Percentiles rank a stretch among this genome's conserved stretches.
Conservation (phyloP, 768 basidiomycete genomes). For the Lentinus brumalis region DNA sequence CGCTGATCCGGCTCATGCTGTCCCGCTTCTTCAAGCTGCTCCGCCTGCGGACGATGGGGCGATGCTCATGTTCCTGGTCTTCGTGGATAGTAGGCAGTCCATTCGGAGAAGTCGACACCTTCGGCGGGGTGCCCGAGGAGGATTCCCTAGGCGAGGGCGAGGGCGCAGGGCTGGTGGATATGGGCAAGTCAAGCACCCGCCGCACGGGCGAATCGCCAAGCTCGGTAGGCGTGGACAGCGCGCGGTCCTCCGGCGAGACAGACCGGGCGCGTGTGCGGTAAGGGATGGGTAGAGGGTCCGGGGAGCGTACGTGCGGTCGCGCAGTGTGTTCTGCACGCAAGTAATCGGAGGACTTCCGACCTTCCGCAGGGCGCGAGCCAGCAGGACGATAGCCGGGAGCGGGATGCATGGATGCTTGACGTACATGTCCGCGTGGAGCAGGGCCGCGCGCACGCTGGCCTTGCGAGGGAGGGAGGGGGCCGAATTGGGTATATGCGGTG, state of each 20-base stretch:
- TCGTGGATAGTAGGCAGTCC: conserved; percentile 37
- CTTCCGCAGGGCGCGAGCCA: conserved; percentile 4
- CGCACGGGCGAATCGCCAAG: conserved; percentile 12
- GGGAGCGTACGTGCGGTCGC: conserved; percentile 35
- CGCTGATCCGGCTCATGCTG: conserved; percentile 46
- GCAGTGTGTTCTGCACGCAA: conserved; percentile 11
- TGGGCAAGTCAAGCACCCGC: conserved; percentile 14
- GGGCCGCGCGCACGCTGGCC: conserved; percentile 16
- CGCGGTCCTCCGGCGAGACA: conserved; percentile 16
- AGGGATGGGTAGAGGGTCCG: conserved; percentile 49
- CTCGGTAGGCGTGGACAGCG: conserved; percentile 21
- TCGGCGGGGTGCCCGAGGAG: conserved; percentile 10
- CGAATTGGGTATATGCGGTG: conserved; percentile 12
- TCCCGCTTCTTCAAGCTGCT: conserved; percentile 67
- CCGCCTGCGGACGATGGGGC: conserved; percentile 47
- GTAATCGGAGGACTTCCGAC: conserved; percentile 14
- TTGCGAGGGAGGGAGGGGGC: conserved; percentile 8
- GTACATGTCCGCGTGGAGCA: conserved; percentile 16
- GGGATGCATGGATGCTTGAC: conserved; percentile 12
- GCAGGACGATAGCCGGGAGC: conserved; percentile 7
- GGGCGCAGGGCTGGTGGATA: conserved; percentile 9
- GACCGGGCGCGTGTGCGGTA: conserved; percentile 35
- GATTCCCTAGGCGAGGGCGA: conserved; percentile 11
- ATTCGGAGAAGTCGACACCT: conserved; percentile 17
- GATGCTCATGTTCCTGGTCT: conserved; percentile 28